Base-by-base conservation (phyloP, 2,329 filamentous ascomycete genomes). In the Fusarium sp. region DNA sequence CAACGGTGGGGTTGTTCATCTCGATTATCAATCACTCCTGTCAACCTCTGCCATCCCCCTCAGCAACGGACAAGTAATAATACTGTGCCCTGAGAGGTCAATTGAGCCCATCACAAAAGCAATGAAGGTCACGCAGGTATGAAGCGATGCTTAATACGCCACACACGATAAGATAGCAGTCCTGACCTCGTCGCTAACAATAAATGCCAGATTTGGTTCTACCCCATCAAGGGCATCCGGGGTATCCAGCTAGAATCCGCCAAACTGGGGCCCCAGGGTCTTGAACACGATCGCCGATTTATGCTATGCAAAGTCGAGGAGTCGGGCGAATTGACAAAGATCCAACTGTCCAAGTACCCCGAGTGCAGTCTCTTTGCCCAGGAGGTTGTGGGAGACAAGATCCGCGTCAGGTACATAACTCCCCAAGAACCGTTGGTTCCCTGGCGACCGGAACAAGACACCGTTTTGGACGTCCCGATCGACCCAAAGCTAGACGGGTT, bases 191-290 rank as follows among this genome's bases (percentile, higher is more conserved):
- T 56, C 38, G n/a, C 64, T 75, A 16, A 74, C 16, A 64, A 29
- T 12, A n/a, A 12, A 46, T 27, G 20, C 12, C 61, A 84, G 81
- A 85, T 94, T 38, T 93, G 91, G 81, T 86, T 92, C 56, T 94
- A 94, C 80, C 92, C 93, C 46, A 91, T 94, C 82, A 94, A 94
- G 79, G 91, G 88, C 9, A 86, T 94, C n/a, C 89, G 90, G 38
- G 89, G 88, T 59, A 88, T 92, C 62, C 80, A 85, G 20, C 82
- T 94, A 35, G 67, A 84, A 6, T 80, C 83, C 1, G 86, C 91
- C 4, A 81, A 82, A n/a, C 81, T 94, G 55, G 88, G 87, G 6
- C 84, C 85, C n/a, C 87, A 90, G 71, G 92, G 92, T 16, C 85
- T 94, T 74, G 83, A 85, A 44, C 84, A 92, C 79, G 93, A 95